Evolutionary conservation across 2,329 filamentous ascomycete species (phyloP), one percentile per base, ranked within the genome.

Genomic region (Septoria linicola): DNA sequence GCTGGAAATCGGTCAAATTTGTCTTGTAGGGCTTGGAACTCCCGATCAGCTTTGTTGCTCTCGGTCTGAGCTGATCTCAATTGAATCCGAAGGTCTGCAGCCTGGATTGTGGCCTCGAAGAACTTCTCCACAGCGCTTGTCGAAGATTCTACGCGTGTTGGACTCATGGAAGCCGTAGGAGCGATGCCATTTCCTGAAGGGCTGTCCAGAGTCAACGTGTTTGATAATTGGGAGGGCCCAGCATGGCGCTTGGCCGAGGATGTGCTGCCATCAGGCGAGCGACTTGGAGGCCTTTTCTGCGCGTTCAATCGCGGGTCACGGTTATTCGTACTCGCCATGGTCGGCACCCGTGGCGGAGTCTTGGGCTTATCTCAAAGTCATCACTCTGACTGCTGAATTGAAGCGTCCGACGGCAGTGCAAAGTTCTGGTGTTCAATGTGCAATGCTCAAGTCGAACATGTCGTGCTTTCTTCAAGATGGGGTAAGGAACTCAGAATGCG

Each of bases 1-100:
- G 51, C 51, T 14, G 51, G 51, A 20, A 53, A 53, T 3, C 23
- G 10, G 13, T 30, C 14, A 4, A 53, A 53, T n/a, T 45, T 32
- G 19, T 30, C 8, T 23, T 41, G 17, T 10, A 49, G 16, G 10
- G 30, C 30, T 25, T 32, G 20, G 35, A 45, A 45, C 17, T 49
- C 51, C 27, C 41, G 46, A 21, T 21, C 35, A 8, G 35, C 36
- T 20, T 39, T 27, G 4, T 41, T 19, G 16, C 16, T 20, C 37
- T 41, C 37, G 17, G 8, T 35, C 10, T 49, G 14, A n/a, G 46
- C 46, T 8, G 37, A 34, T 8, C 35, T 34, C n/a, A 41, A 37
- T 8, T 49, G 30, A 1, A 49, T 8, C 7, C 31, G 27, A 13
- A 49, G 21, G 8, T 19, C 37, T 27, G 46, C 46, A 10, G 46